Percentiles rank a stretch among this genome's conserved stretches.
phyloP scores from a whole-genome alignment of 192 early-diverging fungal genomes.

The Rhizophagus prolifer region DNA sequence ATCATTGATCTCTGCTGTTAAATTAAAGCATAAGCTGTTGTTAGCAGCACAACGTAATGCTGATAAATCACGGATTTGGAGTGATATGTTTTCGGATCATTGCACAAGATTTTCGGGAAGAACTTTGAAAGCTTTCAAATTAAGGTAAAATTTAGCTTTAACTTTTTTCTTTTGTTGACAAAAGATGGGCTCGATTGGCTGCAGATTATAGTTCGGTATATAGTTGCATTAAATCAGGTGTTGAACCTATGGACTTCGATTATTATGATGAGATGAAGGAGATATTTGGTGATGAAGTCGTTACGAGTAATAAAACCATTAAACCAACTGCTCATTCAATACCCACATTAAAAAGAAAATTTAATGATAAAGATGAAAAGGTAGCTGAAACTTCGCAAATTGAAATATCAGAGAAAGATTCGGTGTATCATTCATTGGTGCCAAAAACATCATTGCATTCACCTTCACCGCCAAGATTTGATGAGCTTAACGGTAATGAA shows the following conservation, averaged over 20 bases:
- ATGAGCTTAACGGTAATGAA: neutral
- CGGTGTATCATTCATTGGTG: neutral
- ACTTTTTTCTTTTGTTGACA: neutral
- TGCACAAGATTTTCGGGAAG: neutral
- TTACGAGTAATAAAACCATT: neutral
- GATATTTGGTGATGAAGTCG: neutral
- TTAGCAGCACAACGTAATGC: neutral
- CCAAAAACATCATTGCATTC: no score
- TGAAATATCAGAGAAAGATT: neutral
- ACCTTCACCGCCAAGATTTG: neutral
- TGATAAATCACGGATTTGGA: neutral
- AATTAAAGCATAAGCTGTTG: neutral
- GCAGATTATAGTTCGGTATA: constrained; percentile 1
- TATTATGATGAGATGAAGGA: constrained; percentile 2
- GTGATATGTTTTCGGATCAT: constrained; percentile 8
- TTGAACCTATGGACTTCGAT: constrained; percentile 7
- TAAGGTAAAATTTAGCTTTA: neutral
- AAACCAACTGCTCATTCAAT: neutral
- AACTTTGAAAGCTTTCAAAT: constrained; percentile 7
- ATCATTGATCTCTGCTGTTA: neutral
- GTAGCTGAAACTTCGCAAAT: neutral
- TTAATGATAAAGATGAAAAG: neutral
- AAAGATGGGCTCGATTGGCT: constrained; percentile 2
- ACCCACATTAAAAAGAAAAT: neutral
- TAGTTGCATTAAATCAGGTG: neutral